Conservation (phyloP, 2,329 filamentous ascomycete genomes). For the Hymenotorrendiella dingleyae region DNA sequence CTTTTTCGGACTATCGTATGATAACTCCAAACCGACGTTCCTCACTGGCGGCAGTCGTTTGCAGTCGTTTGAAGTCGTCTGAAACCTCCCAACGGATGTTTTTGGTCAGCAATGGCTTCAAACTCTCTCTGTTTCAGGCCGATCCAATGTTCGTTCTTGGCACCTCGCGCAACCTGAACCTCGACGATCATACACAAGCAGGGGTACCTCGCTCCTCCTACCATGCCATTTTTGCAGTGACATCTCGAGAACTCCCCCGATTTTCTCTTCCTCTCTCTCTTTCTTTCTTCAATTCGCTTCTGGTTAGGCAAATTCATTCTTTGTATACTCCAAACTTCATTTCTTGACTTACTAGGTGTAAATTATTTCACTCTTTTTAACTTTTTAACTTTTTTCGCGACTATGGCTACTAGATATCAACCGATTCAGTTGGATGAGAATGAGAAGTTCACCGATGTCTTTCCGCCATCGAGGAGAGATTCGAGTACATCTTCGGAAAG, state of each 20-base stretch:
- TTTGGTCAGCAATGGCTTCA: not conserved
- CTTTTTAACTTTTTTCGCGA: no score
- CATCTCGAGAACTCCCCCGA: not conserved
- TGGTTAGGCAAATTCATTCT: constrained; percentile 23
- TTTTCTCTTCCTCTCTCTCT: constrained; percentile 3
- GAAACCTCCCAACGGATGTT: not conserved
- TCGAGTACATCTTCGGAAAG: constrained; percentile 21
- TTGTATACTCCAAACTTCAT: constrained; percentile 10
- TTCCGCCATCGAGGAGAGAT: constrained; percentile 10
- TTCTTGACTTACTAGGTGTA: constrained; percentile 21
- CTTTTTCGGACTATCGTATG: no score
- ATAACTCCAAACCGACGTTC: no score
- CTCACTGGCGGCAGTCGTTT: no score
- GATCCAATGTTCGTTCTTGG: not conserved
- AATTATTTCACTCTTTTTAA: constrained; percentile 13
- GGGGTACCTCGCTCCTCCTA: not conserved
- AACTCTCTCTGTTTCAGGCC: not conserved
- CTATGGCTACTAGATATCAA: constrained; percentile 26
- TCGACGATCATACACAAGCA: not conserved
- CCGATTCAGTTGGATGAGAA: constrained; percentile 17
- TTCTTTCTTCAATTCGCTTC: constrained; percentile 20
- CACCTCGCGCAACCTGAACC: no score
- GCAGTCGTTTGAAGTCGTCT: no score
- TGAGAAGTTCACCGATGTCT: constrained; percentile 22
- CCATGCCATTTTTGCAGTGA: constrained; percentile 3